Evolutionary conservation across 2,329 filamentous ascomycete genomes (phyloP).

Genomic region (Claviceps cyperi): DNA sequence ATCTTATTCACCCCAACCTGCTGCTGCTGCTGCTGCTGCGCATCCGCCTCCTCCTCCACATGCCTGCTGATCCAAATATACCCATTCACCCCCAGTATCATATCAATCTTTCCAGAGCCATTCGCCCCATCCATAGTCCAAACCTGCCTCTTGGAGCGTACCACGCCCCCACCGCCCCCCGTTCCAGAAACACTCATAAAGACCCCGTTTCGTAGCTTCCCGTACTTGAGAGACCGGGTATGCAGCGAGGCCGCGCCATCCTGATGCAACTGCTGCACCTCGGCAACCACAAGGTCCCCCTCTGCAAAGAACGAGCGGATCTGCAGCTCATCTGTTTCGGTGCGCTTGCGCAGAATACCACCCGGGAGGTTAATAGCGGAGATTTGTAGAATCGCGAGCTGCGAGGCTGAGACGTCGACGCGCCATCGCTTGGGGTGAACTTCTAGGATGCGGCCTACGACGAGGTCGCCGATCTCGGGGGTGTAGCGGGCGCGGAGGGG

Average conservation of each 20-base stretch:
- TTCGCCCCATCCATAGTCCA: conserved; percentile 57
- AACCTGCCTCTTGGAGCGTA: conserved; percentile 70
- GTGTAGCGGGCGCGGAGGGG: conserved; percentile 86
- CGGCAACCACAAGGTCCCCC: conserved; percentile 83
- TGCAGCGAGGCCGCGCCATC: conserved; percentile 82
- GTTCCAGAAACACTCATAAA: conserved; percentile 73
- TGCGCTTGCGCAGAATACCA: conserved; percentile 79
- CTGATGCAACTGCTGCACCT: conserved; percentile 78
- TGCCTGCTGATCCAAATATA: conserved; percentile 94
- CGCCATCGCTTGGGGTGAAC: conserved; percentile 92
- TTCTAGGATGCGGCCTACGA: conserved; percentile 84
- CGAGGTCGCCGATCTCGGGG: conserved; percentile 89
- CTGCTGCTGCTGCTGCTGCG: conserved; percentile 11
- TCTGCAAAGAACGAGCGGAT: conserved; percentile 96
- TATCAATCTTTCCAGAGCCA: conserved; percentile 55
- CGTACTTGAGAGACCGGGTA: conserved; percentile 82
- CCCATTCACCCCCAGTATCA: conserved; percentile 87
- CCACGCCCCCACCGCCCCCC: conserved; percentile 76
- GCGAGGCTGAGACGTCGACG: conserved; percentile 79
- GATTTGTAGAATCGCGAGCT: conserved; percentile 74
- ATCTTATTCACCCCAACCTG: conserved; percentile 59
- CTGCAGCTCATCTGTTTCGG: conserved; percentile 91
- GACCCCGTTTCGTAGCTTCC: conserved; percentile 85
- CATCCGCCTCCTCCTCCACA: conserved; percentile 41
- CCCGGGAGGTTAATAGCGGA: conserved; percentile 89